These are phyloP conservation scores for Pyrenophora seminiperda DNA, from an alignment of 2,329 filamentous ascomycete genomes.

Conservation along the genomic window DNA sequence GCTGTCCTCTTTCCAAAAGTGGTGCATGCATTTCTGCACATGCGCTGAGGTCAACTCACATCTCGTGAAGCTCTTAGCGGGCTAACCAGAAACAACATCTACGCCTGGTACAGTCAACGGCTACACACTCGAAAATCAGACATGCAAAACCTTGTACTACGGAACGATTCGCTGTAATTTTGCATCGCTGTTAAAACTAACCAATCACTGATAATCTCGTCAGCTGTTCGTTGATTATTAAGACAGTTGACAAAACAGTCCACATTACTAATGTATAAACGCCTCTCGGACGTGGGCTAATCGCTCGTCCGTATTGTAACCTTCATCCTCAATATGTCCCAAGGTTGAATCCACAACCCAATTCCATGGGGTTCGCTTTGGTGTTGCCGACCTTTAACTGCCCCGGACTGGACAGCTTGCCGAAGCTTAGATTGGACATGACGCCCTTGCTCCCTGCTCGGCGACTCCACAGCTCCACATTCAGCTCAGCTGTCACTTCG, in stretches of 20 bases:
- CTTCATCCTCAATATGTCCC: conserved; percentile 8
- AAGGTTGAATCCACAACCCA: not conserved
- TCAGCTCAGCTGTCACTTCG: conserved; percentile 9
- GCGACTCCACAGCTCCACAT: conserved; percentile 9
- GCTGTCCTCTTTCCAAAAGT: too few species aligned
- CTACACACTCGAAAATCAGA: too few species aligned
- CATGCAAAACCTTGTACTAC: too few species aligned
- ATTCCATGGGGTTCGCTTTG: conserved; percentile 7
- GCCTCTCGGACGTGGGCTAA: conserved; percentile 11
- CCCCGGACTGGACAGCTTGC: conserved; percentile 13
- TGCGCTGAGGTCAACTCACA: too few species aligned
- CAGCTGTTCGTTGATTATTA: conserved; percentile 14
- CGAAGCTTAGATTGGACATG: conserved; percentile 4
- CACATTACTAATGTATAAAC: conserved; percentile 19
- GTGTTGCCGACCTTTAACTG: conserved; percentile 3
- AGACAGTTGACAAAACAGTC: not conserved
- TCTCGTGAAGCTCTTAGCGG: too few species aligned
- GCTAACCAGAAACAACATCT: too few species aligned
- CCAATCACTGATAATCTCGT: not conserved
- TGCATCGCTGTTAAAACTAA: not conserved
- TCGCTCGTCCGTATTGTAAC: conserved; percentile 4
- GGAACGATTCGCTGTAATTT: not conserved
- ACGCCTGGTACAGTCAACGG: too few species aligned
- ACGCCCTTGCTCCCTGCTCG: conserved; percentile 3
- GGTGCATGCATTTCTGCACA: too few species aligned